Percentiles rank a stretch among this genome's conserved stretches.
Conservation (phyloP, 2,329 filamentous ascomycete genomes). For the Aspergillus phoenicis region DNA sequence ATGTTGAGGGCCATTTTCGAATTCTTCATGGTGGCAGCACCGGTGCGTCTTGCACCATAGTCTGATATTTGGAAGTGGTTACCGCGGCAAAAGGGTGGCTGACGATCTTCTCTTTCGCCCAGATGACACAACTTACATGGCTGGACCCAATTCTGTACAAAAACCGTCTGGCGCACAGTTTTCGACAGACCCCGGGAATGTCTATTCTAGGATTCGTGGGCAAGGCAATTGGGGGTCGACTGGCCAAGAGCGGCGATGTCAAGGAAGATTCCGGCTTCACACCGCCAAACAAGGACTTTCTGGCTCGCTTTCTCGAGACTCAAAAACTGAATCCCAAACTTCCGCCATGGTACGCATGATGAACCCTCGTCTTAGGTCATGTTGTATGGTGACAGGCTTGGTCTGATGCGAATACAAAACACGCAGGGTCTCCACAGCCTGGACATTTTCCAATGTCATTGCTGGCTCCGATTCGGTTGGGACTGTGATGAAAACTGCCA, state of each 20-base stretch:
- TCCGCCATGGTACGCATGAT: constrained; percentile 1
- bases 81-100: not conserved
- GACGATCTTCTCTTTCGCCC: not conserved
- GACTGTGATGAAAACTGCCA: constrained; percentile 31
- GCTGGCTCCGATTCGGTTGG: constrained; percentile 35
- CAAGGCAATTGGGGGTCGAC: not conserved
- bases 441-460: constrained; percentile 39
- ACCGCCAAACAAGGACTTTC: not conserved
- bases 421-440: constrained; percentile 28
- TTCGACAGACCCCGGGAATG: not conserved
- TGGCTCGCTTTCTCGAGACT: constrained; percentile 6
- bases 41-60: constrained; percentile 17
- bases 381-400: no score
- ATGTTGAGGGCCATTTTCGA: constrained; percentile 23
- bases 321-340: not conserved
- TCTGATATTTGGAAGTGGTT: not conserved
- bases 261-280: not conserved
- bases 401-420: not conserved
- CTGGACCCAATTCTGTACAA: constrained; percentile 13
- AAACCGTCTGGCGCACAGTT: not conserved
- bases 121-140: constrained; percentile 36
- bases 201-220: constrained; percentile 4
- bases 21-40: constrained; percentile 24
- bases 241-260: not conserved
- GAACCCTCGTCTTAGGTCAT: no score